Evolutionary conservation across 257 asterid species (phyloP).

Genomic region (Solanum rostratum): DNA sequence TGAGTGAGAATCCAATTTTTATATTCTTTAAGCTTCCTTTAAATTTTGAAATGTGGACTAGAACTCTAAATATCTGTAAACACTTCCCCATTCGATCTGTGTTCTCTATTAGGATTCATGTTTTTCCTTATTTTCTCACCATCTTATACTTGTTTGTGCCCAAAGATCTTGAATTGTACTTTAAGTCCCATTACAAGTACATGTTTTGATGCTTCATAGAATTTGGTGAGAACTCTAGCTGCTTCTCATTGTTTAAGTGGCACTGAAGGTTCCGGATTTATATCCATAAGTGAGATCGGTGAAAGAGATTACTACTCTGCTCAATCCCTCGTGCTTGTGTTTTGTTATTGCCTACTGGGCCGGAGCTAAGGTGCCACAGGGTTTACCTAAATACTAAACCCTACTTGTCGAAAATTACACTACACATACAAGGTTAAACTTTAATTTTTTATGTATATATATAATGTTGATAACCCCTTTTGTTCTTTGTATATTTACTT

Average conservation of each 20-base stretch:
- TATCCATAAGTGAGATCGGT: neutral
- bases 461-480: neutral
- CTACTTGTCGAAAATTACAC: neutral
- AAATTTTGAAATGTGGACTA: neutral
- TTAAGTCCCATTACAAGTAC: neutral
- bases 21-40: neutral
- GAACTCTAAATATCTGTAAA: neutral
- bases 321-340: neutral
- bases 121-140: neutral
- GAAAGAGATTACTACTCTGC: neutral
- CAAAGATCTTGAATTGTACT: neutral
- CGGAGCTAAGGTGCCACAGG: neutral
- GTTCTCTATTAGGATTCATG: neutral
- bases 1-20: constrained; percentile 39
- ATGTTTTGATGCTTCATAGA: neutral
- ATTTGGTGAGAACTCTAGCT: neutral
- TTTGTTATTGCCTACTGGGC: neutral
- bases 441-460: too few species aligned
- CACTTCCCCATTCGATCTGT: neutral
- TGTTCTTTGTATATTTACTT: too few species aligned
- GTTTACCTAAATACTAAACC: neutral
- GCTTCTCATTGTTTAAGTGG: neutral
- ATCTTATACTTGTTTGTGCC: neutral
- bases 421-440: neutral
- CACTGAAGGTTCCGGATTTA: neutral